Base-by-base conservation (phyloP, 2,329 filamentous ascomycete genomes). In the Neurospora sp. region DNA sequence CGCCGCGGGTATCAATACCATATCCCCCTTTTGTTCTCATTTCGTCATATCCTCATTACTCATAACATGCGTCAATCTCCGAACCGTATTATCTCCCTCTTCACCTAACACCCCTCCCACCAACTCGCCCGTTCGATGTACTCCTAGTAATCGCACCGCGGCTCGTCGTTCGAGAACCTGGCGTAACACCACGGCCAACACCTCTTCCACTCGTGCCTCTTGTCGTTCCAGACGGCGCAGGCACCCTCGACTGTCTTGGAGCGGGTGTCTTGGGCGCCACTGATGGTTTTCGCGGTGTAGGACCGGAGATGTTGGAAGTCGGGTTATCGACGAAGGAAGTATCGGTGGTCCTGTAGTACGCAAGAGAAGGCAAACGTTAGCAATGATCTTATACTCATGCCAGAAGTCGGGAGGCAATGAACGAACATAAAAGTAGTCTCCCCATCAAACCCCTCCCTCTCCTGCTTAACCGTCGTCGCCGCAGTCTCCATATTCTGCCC, bases 311-410 rank as follows among this genome's bases (percentile, higher is more conserved):
- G 82, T 81, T 1, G 86, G 80, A 58, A 7, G 52, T 58, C 8
- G 93, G 94, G 76, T 97, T 92, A 40, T 97, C 93, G 70, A 97
- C 89, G 77, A 97, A 97, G 1, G 92, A 93, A 6, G 91, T 96
- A 77, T 97, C 93, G 11, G 93, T 97, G 33, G 94, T 97, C 85
- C 92, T 95, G 74, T 4, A 70, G 28, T 62, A 52, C 73, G 72
- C 69, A 76, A 74, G 76, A 72, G 67, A 72, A 71, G 69, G 69
- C 66, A 11, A 17, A 17, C 5, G 52, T 42, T 1, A 66, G 39
- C n/a, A n/a, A n/a, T n/a, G n/a, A n/a, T n/a, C n/a, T n/a, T n/a
- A n/a, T n/a, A n/a, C n/a, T n/a, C n/a, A n/a, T n/a, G n/a, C n/a
- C n/a, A n/a, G n/a, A n/a, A n/a, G n/a, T n/a, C n/a, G n/a, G n/a